Evolutionary conservation across 192 early-diverging fungal genomes (phyloP).

Genomic region (Linnemannia hyalina): DNA sequence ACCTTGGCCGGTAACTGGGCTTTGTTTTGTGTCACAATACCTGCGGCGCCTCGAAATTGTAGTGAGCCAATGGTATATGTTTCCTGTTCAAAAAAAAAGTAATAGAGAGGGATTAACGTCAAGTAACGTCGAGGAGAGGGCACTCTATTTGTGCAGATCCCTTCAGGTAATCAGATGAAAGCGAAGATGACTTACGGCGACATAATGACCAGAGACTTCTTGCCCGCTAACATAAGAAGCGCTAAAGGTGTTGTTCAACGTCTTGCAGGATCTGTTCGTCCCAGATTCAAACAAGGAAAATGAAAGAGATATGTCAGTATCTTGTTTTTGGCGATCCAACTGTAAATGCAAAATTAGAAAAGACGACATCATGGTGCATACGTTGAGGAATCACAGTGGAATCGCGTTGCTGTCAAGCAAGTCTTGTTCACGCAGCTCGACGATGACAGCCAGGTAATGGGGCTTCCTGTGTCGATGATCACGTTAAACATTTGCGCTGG

Average conservation of each 20-base stretch:
- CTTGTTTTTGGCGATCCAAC: neutral
- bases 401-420: neutral
- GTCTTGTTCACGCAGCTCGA: neutral
- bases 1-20: slow-evolving; percentile 12
- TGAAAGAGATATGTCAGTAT: neutral
- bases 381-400: slow-evolving; percentile 28
- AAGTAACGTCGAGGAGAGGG: neutral
- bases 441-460: slow-evolving; percentile 70
- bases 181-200: neutral
- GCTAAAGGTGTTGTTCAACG: slow-evolving; percentile 11
- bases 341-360: neutral
- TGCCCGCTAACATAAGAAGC: slow-evolving; percentile 36
- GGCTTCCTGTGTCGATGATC: slow-evolving; percentile 79
- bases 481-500: slow-evolving; percentile 75
- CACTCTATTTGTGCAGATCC: no score
- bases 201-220: slow-evolving; percentile 15
- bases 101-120: neutral
- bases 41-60: slow-evolving; percentile 14
- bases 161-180: neutral
- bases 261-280: slow-evolving; percentile 14
- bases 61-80: slow-evolving; percentile 30
- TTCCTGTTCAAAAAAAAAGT: slow-evolving; percentile 7
- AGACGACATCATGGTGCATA: neutral
- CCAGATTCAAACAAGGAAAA: neutral
- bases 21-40: slow-evolving; percentile 16